phyloP scores from a whole-genome alignment of 176 grass and related monocot species.

The Melocanna baccifera region DNA sequence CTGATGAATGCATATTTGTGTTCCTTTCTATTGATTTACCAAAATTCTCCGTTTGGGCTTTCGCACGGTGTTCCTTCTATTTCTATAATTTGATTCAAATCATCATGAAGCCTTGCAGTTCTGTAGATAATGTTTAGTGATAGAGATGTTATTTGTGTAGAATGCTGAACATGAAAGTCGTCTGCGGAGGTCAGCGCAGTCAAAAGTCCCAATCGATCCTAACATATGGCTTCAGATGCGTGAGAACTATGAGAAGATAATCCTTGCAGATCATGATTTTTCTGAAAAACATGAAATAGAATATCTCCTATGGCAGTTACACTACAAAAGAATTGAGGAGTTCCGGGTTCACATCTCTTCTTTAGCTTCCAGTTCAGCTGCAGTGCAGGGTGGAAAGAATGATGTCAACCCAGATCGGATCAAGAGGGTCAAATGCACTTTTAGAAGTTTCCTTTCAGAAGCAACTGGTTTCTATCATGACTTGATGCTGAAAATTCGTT shows the following conservation, averaged over 20 bases:
- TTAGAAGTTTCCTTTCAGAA: conserved; percentile 87
- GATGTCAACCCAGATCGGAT: conserved; percentile 56
- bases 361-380: conserved; percentile 18
- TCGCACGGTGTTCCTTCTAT: not conserved
- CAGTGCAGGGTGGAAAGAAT: conserved; percentile 55
- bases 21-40: not conserved
- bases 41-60: not conserved
- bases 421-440: conserved; percentile 66
- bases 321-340: conserved; percentile 96
- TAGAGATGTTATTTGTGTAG: conserved; percentile 34
- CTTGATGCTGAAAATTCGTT: conserved; percentile 80
- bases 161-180: conserved; percentile 70
- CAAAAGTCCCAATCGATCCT: conserved; percentile 76
- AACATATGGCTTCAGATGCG: conserved; percentile 93
- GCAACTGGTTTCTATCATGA: conserved; percentile 94
- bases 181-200: conserved; percentile 63
- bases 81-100: not conserved
- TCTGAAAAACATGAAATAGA: conserved; percentile 84
- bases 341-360: conserved; percentile 68
- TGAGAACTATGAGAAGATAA: conserved; percentile 91
- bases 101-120: not conserved
- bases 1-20: not conserved
- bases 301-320: conserved; percentile 87
- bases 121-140: not conserved
- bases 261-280: conserved; percentile 75